A percentile compares a stretch with the other conserved stretches of the same genome.
Evolutionary conservation across 805 yeast genomes (phyloP).

Genomic region (Wickerhamomyces canadensis): DNA sequence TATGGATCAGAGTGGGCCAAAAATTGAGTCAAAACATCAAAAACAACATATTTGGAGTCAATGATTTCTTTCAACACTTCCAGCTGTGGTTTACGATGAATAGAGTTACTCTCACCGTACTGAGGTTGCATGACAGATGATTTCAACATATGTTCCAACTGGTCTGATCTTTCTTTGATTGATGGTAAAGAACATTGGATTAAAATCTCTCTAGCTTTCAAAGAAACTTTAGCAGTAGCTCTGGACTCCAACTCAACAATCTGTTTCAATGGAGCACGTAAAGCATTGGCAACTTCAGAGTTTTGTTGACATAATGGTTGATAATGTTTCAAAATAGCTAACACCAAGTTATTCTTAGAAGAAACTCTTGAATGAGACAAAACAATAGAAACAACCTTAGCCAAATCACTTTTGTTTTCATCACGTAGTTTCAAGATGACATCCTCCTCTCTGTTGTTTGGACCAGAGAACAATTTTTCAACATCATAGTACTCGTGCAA

Average conservation of each 20-base stretch:
- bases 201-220: conserved; percentile 92
- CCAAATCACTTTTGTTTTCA: conserved; percentile 70
- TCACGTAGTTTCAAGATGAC: conserved; percentile 85
- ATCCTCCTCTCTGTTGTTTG: conserved; percentile 78
- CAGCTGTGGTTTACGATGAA: conserved; percentile 77
- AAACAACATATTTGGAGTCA: conserved; percentile 93
- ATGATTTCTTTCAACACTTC: conserved; percentile 83
- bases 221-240: conserved; percentile 86
- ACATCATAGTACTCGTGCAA: conserved; percentile 69
- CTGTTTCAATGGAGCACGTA: conserved; percentile 67
- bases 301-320: conserved; percentile 73
- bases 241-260: conserved; percentile 88
- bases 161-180: conserved; percentile 92
- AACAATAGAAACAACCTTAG: conserved; percentile 64
- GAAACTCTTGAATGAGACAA: conserved; percentile 91
- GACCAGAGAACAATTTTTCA: conserved; percentile 74
- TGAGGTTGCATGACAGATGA: conserved; percentile 85
- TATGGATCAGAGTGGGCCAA: conserved; percentile 77
- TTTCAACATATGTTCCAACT: conserved; percentile 90
- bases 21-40: conserved; percentile 92
- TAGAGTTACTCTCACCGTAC: conserved; percentile 77
- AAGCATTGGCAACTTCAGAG: conserved; percentile 58
- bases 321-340: conserved; percentile 79
- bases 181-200: conserved; percentile 97
- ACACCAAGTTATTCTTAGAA: conserved; percentile 83